Evolutionary conservation across 352 stramenopile genomes (phyloP), one percentile per base, ranked within the genome.

Genomic region (Pythium brachiatum): DNA sequence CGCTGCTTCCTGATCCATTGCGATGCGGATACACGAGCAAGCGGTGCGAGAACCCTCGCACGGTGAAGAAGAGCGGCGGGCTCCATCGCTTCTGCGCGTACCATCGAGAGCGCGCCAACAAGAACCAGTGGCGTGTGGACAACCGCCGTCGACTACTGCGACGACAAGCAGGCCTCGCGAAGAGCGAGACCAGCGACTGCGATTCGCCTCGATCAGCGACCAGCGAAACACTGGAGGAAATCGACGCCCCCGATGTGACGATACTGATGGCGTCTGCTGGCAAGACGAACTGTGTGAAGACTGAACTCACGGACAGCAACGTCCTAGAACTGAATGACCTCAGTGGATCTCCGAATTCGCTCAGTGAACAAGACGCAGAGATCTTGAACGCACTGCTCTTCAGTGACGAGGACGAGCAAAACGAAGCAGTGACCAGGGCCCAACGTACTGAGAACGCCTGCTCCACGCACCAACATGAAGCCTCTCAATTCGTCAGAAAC

Each of bases 111-210:
- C 81, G 80, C 20, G 83, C 83, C 63, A 92, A 92, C 61, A 73
- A 85, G 56, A 85, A 86, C 57, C 83, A 92, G 66, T 76, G 83
- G 41, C 82, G 83, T 8, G 77, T 88, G 54, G 79, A 92, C 13
- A 67, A 77, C 50, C 77, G 81, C 63, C 75, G 76, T 50, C 70
- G 70, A 44, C 68, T 75, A 53, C 60, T 66, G 7, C 52, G 48
- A 57, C 27, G 29, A 32, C 20, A 26, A 11, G 13, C 16, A 29
- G 2, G 57, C 21, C 18, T 9, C 38, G 21, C 32, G 53, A 60
- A 13, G 29, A 29, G 36, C 27, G n/a, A 18, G 38, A 62, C 1
- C 54, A 51, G 26, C 54, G 57, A 64, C 26, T 57, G 21, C 34
- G 57, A 50, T 0, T 64, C 57, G 23, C 57, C 57, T 23, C 46